phyloP scores from a whole-genome alignment of 345 rosid genomes.

The Erucastrum elatum region DNA sequence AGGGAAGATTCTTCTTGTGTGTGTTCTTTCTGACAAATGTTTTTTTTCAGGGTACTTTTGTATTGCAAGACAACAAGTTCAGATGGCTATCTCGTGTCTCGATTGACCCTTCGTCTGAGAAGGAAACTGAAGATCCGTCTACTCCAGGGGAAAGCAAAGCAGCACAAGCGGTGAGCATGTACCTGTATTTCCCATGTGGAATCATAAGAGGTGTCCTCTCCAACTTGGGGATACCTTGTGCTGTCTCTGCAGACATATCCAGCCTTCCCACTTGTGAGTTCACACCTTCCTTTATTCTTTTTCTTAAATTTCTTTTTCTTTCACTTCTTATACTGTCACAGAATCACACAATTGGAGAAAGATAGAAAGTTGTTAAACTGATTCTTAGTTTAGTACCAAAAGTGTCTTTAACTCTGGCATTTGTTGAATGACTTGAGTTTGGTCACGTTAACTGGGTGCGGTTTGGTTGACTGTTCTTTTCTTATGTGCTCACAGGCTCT shows the following conservation, averaged over 20 bases:
- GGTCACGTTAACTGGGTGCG: neutral
- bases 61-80: slow-evolving; percentile 91
- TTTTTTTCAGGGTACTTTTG: slow-evolving; percentile 86
- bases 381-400: neutral
- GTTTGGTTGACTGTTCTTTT: neutral
- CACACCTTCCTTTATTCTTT: neutral
- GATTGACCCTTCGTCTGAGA: slow-evolving; percentile 56
- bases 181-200: slow-evolving; percentile 92
- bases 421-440: neutral
- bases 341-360: neutral
- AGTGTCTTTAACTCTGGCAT: neutral
- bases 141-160: slow-evolving; percentile 59
- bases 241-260: slow-evolving; percentile 94
- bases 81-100: slow-evolving; percentile 88
- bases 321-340: no score
- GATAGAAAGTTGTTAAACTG: neutral
- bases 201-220: slow-evolving; percentile 96
- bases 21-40: neutral
- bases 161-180: slow-evolving; percentile 78
- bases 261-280: slow-evolving; percentile 56
- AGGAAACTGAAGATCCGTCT: slow-evolving; percentile 56
- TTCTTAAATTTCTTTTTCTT: no score
- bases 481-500: neutral
- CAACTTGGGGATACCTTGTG: slow-evolving; percentile 92
- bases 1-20: neutral